These are phyloP conservation scores for Vitis hybrid DNA, from an alignment of 177 flowering plant genomes.

Conservation along the genomic window DNA sequence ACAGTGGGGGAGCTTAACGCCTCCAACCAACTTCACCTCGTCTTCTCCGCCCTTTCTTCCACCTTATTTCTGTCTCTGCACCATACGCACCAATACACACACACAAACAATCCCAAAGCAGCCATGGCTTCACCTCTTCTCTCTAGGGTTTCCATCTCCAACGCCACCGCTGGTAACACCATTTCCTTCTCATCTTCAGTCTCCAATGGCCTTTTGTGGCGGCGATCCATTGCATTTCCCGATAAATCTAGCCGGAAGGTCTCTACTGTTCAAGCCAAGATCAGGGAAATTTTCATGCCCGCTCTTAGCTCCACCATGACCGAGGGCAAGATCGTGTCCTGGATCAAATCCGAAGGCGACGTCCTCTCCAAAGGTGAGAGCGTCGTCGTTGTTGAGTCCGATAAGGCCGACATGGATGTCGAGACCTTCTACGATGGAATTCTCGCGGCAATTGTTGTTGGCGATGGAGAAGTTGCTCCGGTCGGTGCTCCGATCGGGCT, in stretches of 20 bases:
- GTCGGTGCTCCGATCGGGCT: constrained; percentile 90
- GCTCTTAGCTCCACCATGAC: constrained; percentile 98
- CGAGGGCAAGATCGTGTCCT: constrained; percentile 93
- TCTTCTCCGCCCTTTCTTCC: constrained; percentile 48
- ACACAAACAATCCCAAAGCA: no score
- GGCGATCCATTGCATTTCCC: constrained; percentile 13
- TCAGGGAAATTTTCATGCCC: constrained; percentile 97
- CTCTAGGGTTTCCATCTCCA: constrained; percentile 21
- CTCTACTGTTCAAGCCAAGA: constrained; percentile 58
- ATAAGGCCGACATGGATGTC: constrained; percentile 96
- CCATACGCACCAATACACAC: neutral
- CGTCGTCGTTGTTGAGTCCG: constrained; percentile 94
- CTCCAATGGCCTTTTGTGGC: constrained; percentile 27
- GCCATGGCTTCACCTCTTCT: constrained; percentile 26
- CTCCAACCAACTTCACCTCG: constrained; percentile 40
- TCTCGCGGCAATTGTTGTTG: constrained; percentile 86
- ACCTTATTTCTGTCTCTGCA: neutral
- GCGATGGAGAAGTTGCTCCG: constrained; percentile 82
- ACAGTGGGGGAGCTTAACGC: constrained; percentile 13
- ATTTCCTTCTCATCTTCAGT: constrained; percentile 43
- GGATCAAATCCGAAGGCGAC: constrained; percentile 94
- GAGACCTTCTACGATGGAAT: constrained; percentile 94
- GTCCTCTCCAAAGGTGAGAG: constrained; percentile 82
- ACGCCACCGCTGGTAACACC: constrained; percentile 13
- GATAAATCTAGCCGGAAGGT: constrained; percentile 20